These are phyloP conservation scores for Conoideocrella luteorostrata DNA, from an alignment of 2,329 filamentous ascomycete species.

Conservation along the genomic window DNA sequence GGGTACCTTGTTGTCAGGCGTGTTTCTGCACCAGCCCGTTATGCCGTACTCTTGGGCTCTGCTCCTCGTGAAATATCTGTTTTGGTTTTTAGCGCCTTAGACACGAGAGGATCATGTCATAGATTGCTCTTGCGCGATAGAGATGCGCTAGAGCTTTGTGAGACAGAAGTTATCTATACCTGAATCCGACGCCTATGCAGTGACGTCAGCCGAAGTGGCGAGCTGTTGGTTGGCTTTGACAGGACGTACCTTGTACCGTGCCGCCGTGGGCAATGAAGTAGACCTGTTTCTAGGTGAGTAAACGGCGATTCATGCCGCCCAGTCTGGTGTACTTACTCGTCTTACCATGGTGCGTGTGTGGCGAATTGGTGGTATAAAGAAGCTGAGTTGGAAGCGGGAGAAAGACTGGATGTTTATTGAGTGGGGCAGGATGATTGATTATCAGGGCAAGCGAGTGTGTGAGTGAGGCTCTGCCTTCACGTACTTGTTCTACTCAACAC, in stretches of 20 bases:
- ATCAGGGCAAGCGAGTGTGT: no score
- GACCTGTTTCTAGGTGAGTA: conserved; percentile 39
- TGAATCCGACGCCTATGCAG: conserved; percentile 47
- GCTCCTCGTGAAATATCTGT: conserved; percentile 48
- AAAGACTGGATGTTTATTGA: no score
- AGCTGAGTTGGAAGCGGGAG: no score
- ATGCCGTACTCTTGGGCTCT: conserved; percentile 43
- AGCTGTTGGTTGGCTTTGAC: neutral
- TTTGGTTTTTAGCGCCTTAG: no score
- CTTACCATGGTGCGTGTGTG: conserved; percentile 21
- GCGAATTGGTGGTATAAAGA: neutral
- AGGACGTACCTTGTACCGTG: conserved; percentile 55
- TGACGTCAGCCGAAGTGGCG: conserved; percentile 18
- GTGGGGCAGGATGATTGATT: no score
- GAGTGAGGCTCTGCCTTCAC: no score
- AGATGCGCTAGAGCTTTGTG: no score
- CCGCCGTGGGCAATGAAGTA: conserved; percentile 61
- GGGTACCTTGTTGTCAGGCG: conserved; percentile 45
- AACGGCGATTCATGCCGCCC: neutral
- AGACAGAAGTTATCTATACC: conserved; percentile 45
- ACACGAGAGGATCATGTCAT: no score
- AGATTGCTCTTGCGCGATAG: no score
- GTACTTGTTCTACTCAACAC: no score
- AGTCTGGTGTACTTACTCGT: conserved; percentile 22
- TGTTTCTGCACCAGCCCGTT: conserved; percentile 59